These are phyloP conservation scores for Psilocybe sp. DNA, from an alignment of 768 basidiomycete genomes.

Conservation along the genomic window DNA sequence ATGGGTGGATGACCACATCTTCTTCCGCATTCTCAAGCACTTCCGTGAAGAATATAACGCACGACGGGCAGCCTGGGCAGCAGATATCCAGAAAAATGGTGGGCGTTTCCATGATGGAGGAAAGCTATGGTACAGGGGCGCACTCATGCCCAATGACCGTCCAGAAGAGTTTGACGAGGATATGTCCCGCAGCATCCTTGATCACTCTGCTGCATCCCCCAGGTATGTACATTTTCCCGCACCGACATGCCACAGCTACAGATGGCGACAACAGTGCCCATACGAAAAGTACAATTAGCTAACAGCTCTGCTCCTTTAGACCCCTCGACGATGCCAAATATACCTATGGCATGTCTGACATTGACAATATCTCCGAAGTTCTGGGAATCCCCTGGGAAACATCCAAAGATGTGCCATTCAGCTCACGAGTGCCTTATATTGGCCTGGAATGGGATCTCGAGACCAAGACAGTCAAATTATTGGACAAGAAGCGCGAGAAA, in stretches of 20 bases:
- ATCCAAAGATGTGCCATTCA: slow-evolving; percentile 18
- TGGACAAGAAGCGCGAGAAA: too few species aligned
- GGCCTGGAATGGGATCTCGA: slow-evolving; percentile 24
- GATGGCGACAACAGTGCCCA: too few species aligned
- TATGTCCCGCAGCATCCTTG: slow-evolving; percentile 8
- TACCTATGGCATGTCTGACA: slow-evolving; percentile 24
- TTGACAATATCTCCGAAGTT: slow-evolving; percentile 26
- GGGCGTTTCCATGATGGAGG: too few species aligned
- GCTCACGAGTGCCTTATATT: slow-evolving; percentile 8
- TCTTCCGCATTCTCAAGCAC: slow-evolving; percentile 21
- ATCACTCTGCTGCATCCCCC: slow-evolving; percentile 19
- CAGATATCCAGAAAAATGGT: slow-evolving; percentile 8
- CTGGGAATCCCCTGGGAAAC: slow-evolving; percentile 29
- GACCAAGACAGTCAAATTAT: slow-evolving; percentile 5
- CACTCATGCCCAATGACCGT: slow-evolving; percentile 7
- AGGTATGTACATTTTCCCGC: slow-evolving; percentile 7
- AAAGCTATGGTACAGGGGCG: slow-evolving; percentile 31
- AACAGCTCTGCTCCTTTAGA: too few species aligned
- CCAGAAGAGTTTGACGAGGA: slow-evolving; percentile 34
- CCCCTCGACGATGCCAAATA: slow-evolving; percentile 16
- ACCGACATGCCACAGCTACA: too few species aligned
- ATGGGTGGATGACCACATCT: slow-evolving; percentile 32
- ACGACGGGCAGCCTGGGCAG: slow-evolving; percentile 5
- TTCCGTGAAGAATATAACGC: slow-evolving; percentile 27
- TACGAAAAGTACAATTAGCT: too few species aligned